phyloP scores from a whole-genome alignment of 78 protist genomes.

The Acrasis kona region DNA sequence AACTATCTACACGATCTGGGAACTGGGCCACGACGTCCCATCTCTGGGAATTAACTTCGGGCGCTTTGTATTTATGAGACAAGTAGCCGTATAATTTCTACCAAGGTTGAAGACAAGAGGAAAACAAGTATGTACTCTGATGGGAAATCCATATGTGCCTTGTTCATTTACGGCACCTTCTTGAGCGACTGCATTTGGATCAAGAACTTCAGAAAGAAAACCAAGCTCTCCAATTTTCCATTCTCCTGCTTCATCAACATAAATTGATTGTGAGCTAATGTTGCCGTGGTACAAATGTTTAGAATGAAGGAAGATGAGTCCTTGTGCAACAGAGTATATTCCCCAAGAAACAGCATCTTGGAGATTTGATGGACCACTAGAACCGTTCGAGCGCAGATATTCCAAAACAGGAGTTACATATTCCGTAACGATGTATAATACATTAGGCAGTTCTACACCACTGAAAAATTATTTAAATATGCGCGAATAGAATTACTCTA shows the following conservation, averaged over 20 bases:
- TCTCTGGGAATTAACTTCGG: not conserved
- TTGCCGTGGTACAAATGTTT: not conserved
- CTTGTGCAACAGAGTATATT: not conserved
- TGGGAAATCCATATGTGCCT: too few species aligned
- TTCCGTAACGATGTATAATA: conserved; percentile 17
- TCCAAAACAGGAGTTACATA: conserved; percentile 11
- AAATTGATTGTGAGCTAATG: not conserved
- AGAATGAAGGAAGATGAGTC: not conserved
- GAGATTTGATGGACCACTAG: not conserved
- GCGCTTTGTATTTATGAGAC: not conserved
- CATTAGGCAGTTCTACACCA: not conserved
- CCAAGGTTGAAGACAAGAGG: too few species aligned
- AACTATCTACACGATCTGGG: conserved; percentile 6
- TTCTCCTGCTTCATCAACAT: conserved; percentile 4
- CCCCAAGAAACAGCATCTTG: not conserved
- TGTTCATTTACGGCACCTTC: not conserved
- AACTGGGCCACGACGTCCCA: not conserved
- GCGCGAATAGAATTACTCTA: not conserved
- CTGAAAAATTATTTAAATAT: not conserved
- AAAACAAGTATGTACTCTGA: not conserved
- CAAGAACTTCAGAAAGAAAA: not conserved
- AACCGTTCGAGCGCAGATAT: not conserved
- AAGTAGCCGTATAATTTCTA: not conserved
- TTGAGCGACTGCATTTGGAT: not conserved
- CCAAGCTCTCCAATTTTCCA: conserved; percentile 37